Conservation (phyloP, 371 early-diverging fungal genomes). For the Mucor circinelloides region DNA sequence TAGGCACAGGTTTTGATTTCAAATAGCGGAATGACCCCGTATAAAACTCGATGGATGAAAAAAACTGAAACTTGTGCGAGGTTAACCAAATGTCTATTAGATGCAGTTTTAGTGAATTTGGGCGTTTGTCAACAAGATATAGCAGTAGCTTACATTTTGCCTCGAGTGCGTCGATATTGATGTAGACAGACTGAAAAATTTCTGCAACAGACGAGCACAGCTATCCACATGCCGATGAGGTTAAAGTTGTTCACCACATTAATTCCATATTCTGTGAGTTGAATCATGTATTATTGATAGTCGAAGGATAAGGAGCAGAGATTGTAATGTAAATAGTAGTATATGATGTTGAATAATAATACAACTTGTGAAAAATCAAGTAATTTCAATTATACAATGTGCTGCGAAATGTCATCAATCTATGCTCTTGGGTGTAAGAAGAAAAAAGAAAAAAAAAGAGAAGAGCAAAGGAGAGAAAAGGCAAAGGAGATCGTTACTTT, state of each 20-base stretch:
- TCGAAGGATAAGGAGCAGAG: neutral
- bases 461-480: neutral
- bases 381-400: neutral
- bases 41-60: slow-evolving; percentile 36
- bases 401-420: neutral
- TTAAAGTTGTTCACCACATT: slow-evolving; percentile 45
- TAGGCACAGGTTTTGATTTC: slow-evolving; percentile 47
- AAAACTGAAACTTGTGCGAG: slow-evolving; percentile 41
- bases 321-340: neutral
- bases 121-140: neutral
- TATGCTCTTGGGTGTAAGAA: neutral
- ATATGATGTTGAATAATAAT: neutral
- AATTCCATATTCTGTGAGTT: slow-evolving; percentile 39
- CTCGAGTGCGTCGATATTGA: slow-evolving; percentile 43
- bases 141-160: slow-evolving; percentile 39
- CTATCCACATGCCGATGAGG: slow-evolving; percentile 52
- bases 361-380: neutral
- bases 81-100: slow-evolving; percentile 46
- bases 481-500: neutral
- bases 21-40: slow-evolving; percentile 48
- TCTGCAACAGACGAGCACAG: slow-evolving; percentile 38
- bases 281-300: slow-evolving; percentile 26
- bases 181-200: slow-evolving; percentile 37
- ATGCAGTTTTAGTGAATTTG: neutral
- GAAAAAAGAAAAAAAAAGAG: neutral